Base-by-base conservation (phyloP, 2,329 filamentous ascomycete species). In the Hypoxylon sp. region DNA sequence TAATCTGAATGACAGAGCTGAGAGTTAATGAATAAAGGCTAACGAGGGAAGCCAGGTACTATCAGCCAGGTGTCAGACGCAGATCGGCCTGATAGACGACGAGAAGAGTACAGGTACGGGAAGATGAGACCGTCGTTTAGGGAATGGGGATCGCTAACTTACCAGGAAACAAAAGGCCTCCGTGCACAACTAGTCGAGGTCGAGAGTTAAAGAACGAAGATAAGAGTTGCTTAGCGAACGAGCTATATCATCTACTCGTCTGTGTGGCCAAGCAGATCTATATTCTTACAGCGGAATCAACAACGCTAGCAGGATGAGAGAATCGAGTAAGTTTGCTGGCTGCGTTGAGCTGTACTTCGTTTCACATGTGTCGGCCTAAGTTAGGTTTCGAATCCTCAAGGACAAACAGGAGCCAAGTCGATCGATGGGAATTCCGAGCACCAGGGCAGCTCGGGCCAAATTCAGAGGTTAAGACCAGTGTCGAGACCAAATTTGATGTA, bases 291-390 rank as follows among this genome's bases (percentile, higher is more conserved):
- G 65, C 51, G 53, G 67, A 74, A 66, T 68, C 70, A 75, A 65
- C 71, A 69, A 26, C 50, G 65, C 62, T 42, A 67, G 35, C 35
- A 58, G 51, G 48, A 58, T 44, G 59, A 54, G 42, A 51, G 29
- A 52, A 58, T 42, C 50, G 55, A 42, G 42, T 53, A 59, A 66
- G 57, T 65, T 63, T 39, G 53, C 24, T 44, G 46, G 52, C 39
- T 33, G 39, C 51, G 42, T 35, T 54, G 54, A 73, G 72, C 69
- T 71, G 74, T 73, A 44, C 46, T 39, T 71, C 71, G 75, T 77
- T 78, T 79, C 77, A 75, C 77, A 65, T 71, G 72, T 68, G 71
- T 71, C 71, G 74, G 73, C 72, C 73, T 76, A 74, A 74, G 67
- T 77, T 77, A 76, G 72, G 77, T 76, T 78, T 77, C 74, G 75